These are phyloP conservation scores for Chrysophaeum taylorii DNA, from an alignment of 352 stramenopile species.

Conservation along the genomic window DNA sequence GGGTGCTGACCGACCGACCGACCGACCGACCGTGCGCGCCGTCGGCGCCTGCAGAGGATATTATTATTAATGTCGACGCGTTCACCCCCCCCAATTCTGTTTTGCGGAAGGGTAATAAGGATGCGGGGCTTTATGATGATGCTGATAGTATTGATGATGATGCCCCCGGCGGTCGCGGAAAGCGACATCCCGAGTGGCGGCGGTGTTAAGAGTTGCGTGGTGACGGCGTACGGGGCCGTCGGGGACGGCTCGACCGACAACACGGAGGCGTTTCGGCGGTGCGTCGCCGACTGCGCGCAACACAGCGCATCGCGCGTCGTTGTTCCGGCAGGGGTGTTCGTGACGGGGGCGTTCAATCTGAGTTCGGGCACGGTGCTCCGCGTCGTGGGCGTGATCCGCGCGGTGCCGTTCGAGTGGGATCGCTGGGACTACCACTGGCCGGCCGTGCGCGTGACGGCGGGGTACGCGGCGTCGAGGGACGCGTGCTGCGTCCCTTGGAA, in stretches of 20 bases:
- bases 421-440: slow-evolving; percentile 19
- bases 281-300: slow-evolving; percentile 4
- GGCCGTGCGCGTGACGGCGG: slow-evolving; percentile 20
- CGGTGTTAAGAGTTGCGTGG: too few relatives aligned
- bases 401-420: slow-evolving; percentile 9
- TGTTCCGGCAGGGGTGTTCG: slow-evolving; percentile 10
- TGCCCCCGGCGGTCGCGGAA: too few relatives aligned
- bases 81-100: too few relatives aligned
- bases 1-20: not conserved
- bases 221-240: slow-evolving; percentile 31
- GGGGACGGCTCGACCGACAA: slow-evolving; percentile 30
- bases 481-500: slow-evolving; percentile 15
- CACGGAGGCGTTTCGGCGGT: slow-evolving; percentile 25
- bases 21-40: not conserved
- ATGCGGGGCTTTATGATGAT: too few relatives aligned
- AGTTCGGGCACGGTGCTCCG: slow-evolving; percentile 23
- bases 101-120: too few relatives aligned
- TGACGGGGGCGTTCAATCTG: slow-evolving; percentile 29
- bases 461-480: slow-evolving; percentile 25
- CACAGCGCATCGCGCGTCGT: not conserved
- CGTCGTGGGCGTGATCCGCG: slow-evolving; percentile 16
- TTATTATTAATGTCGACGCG: too few relatives aligned
- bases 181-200: too few relatives aligned
- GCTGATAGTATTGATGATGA: too few relatives aligned
- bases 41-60: too few relatives aligned